Evolutionary conservation across 1,284 basidiomycete genomes (phyloP).

Genomic region (Ustilago crameri): DNA sequence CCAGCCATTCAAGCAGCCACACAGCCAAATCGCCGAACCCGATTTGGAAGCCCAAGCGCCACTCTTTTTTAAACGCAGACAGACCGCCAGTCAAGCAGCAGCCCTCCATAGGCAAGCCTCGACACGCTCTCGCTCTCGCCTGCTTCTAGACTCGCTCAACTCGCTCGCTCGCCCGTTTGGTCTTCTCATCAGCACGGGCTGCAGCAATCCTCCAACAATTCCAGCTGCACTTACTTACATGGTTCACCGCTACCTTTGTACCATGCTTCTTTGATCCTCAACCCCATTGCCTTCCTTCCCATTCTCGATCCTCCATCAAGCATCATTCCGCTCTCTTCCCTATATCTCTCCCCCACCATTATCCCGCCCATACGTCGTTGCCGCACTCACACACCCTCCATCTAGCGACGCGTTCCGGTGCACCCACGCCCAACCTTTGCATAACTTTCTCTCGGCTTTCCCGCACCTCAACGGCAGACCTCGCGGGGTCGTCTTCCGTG

Average conservation of each 20-base stretch:
- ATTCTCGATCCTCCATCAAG: neutral
- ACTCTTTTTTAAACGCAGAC: too few species aligned
- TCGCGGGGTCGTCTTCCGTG: slow-evolving; percentile 1
- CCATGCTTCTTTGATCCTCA: neutral
- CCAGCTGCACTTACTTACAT: slow-evolving; percentile 1
- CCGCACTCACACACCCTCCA: neutral
- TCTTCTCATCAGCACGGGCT: neutral
- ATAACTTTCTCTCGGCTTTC: neutral
- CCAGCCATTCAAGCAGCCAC: neutral
- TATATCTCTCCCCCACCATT: too few species aligned
- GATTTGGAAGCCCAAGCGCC: slow-evolving; percentile 2
- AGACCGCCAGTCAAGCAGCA: too few species aligned
- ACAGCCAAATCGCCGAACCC: neutral
- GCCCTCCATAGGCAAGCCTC: too few species aligned
- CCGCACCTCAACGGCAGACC: slow-evolving; percentile 3
- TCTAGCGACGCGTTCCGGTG: neutral
- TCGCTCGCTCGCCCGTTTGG: too few species aligned
- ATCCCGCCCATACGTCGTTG: neutral
- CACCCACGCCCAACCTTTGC: slow-evolving; percentile 1
- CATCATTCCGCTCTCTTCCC: too few species aligned
- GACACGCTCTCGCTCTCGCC: too few species aligned
- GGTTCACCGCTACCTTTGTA: slow-evolving; percentile 1
- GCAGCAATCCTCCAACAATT: neutral
- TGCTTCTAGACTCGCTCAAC: too few species aligned
- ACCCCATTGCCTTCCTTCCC: neutral